Evolutionary conservation across 108 stramenopile genomes (phyloP), one percentile per base, ranked within the genome.

Genomic region (Skeletonema grethae): DNA sequence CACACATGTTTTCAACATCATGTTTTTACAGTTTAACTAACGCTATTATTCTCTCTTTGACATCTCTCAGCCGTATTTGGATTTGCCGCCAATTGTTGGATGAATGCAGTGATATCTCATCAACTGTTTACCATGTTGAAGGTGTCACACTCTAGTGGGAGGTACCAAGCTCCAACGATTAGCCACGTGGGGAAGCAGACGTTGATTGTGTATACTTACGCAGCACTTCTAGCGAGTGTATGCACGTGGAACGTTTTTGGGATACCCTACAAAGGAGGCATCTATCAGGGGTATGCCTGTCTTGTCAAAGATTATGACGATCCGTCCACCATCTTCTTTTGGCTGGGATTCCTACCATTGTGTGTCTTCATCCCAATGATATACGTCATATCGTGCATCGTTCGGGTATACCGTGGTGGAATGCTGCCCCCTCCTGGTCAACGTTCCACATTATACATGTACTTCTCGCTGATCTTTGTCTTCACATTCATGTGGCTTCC

Each of bases 81-180:
- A 10, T 65, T 70, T 35, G 35, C 53, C 2, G 76, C 62, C 25
- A 71, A 70, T 25, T 35, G 38, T 13, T 77, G 76, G 76, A 70
- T 77, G 62, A 77, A 71, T 46, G 70, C 70, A 12, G 63, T 77
- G n/a, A 65, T 77, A 20, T 69, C 60, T 15, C 22, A 77, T 53
- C 32, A 77, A 20, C 12, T 77, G 12, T 25, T 63, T 43, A 32
- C 13, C 12, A 32, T 77, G 48, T 34, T 77, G 28, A 50, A 30
- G 28, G 28, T 31, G 30, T 75, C 74, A n/a, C 57, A 34, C 6
- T 16, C 13, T 35, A 29, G 67, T 30, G 22, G 39, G 24, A 29
- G 67, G 20, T 75, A 75, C 25, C 3, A 45, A 61, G 35, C 74
- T 9, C 74, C 74, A 10, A 59, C 67, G 25, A 28, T 67, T 22